phyloP scores from a whole-genome alignment of 306 rosid genomes.

The Pterocarpus santalinus region DNA sequence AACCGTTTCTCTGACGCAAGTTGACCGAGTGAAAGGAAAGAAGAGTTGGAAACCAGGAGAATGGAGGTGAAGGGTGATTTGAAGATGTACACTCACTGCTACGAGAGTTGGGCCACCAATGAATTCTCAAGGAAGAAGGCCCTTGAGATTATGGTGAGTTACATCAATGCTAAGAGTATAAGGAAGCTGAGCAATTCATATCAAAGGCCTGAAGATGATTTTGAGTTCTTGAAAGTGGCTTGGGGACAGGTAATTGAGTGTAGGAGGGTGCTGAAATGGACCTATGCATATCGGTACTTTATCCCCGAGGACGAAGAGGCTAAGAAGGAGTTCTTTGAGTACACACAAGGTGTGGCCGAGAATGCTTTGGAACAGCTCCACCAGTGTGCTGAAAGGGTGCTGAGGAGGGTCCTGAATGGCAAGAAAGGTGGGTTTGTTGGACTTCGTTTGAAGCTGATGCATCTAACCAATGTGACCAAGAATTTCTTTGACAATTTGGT shows the following conservation, averaged over 20 bases:
- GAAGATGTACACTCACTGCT: constrained; percentile 65
- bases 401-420: background rate
- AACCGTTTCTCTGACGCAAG: background rate
- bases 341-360: constrained; percentile 51
- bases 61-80: constrained; percentile 49
- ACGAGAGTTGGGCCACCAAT: constrained; percentile 71
- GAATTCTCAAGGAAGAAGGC: constrained; percentile 47
- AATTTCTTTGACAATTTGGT: constrained; percentile 41
- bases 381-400: constrained; percentile 36
- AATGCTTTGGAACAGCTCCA: constrained; percentile 53
- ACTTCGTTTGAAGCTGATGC: constrained; percentile 1
- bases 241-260: constrained; percentile 65
- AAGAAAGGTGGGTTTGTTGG: background rate
- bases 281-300: constrained; percentile 62
- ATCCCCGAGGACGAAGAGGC: constrained; percentile 44
- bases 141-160: constrained; percentile 5
- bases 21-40: background rate
- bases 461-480: constrained; percentile 38
- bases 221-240: constrained; percentile 54
- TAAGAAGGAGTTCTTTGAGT: constrained; percentile 48
- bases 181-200: constrained; percentile 43
- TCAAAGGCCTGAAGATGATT: constrained; percentile 44
- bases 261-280: constrained; percentile 68
- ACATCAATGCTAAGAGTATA: constrained; percentile 21
- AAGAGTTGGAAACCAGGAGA: background rate